Conservation (phyloP, 2,329 filamentous ascomycete genomes). For the Blastomyces silverae region DNA sequence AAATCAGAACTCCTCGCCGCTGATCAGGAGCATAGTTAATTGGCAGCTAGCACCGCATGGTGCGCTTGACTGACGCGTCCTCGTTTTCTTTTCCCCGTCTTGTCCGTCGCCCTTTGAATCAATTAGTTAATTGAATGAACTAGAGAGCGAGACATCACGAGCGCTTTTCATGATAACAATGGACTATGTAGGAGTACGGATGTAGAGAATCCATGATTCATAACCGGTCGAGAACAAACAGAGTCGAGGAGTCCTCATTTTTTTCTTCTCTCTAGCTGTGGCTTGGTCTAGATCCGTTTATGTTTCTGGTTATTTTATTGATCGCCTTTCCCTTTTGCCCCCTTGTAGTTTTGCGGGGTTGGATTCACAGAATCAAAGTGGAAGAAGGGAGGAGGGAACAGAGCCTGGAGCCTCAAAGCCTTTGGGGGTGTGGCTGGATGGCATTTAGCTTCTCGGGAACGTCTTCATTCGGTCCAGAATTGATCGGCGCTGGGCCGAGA, state of each 20-base stretch:
- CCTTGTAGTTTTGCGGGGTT: neutral
- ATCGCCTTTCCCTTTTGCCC: neutral
- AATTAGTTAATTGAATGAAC: neutral
- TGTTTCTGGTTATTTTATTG: neutral
- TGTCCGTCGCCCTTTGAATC: neutral
- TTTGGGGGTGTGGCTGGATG: neutral
- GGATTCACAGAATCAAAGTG: neutral
- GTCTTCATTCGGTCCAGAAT: neutral
- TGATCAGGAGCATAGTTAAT: neutral
- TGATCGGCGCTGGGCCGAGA: neutral
- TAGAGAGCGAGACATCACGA: neutral
- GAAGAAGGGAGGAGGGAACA: neutral
- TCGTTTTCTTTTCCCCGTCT: neutral
- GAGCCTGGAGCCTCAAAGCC: neutral
- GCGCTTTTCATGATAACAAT: neutral
- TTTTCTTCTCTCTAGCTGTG: neutral
- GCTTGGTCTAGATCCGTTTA: neutral
- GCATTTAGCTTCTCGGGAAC: neutral
- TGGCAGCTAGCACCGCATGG: neutral
- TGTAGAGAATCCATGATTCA: constrained; percentile 4
- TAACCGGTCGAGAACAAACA: neutral
- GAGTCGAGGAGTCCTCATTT: neutral
- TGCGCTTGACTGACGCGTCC: neutral
- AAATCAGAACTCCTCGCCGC: neutral
- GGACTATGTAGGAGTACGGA: neutral